Evolutionary conservation across 805 yeast species (phyloP).

Genomic region (Ogataea chonburiensis): DNA sequence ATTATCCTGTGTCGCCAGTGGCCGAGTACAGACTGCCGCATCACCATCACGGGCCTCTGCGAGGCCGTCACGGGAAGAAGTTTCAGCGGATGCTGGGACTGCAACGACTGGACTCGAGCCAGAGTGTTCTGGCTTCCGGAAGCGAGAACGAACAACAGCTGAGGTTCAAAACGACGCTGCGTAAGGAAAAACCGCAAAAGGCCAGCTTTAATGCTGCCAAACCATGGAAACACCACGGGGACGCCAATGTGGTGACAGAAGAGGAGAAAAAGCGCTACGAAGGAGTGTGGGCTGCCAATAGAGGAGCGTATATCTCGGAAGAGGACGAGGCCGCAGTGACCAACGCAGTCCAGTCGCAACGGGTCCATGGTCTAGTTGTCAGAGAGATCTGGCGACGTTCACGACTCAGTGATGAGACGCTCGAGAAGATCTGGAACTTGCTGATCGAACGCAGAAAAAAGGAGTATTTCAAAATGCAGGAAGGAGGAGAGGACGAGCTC

Average conservation of each 20-base stretch:
- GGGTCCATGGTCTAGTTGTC: constrained; percentile 63
- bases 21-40: constrained; percentile 19
- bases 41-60: constrained; percentile 26
- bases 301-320: constrained; percentile 52
- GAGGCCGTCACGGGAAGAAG: constrained; percentile 24
- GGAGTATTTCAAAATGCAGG: constrained; percentile 36
- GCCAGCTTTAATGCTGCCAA: constrained; percentile 75
- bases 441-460: constrained; percentile 52
- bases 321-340: constrained; percentile 8
- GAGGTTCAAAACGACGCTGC: constrained; percentile 50
- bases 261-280: constrained; percentile 86
- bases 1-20: constrained; percentile 21
- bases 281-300: constrained; percentile 90
- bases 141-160: constrained; percentile 28
- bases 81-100: constrained; percentile 25
- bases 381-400: constrained; percentile 80
- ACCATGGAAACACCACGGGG: constrained; percentile 90
- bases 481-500: constrained; percentile 45
- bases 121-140: constrained; percentile 1
- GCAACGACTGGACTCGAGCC: constrained; percentile 17
- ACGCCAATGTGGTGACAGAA: constrained; percentile 46
- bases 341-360: constrained; percentile 10
- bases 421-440: constrained; percentile 70
- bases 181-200: constrained; percentile 36
- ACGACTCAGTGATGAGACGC: constrained; percentile 58